Evolutionary conservation across 2,329 filamentous ascomycete genomes (phyloP).

Genomic region (Beauveria scarabaeidicola): DNA sequence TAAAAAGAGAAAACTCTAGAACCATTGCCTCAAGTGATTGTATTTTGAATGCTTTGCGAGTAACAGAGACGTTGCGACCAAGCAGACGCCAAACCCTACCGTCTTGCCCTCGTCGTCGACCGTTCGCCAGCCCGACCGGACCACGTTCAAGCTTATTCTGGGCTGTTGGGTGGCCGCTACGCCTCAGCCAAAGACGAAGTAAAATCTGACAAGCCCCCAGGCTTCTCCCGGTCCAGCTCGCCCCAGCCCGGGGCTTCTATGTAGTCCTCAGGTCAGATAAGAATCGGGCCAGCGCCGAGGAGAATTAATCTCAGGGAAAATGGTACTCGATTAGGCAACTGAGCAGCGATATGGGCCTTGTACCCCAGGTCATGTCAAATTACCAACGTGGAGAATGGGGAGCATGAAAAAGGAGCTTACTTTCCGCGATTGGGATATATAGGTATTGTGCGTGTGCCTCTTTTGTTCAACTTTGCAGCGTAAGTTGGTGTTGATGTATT

Average conservation of each 20-base stretch:
- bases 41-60: too few relatives aligned
- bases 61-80: too few relatives aligned
- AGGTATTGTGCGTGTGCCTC: neutral
- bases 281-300: neutral
- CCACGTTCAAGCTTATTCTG: constrained; percentile 1
- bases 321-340: neutral
- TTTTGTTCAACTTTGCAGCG: neutral
- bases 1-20: neutral
- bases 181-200: neutral
- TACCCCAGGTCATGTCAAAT: neutral
- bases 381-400: neutral
- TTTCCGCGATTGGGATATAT: neutral
- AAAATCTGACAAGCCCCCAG: constrained; percentile 1
- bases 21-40: too few relatives aligned
- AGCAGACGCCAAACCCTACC: neutral
- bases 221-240: neutral
- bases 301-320: neutral
- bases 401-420: neutral
- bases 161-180: neutral
- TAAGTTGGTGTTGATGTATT: neutral
- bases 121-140: neutral
- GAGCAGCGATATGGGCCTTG: neutral
- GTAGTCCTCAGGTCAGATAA: neutral
- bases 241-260: neutral
- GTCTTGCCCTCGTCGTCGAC: neutral